Evolutionary conservation across 73 alveolate genomes (phyloP).

Genomic region (Durusdinium trenchii): DNA sequence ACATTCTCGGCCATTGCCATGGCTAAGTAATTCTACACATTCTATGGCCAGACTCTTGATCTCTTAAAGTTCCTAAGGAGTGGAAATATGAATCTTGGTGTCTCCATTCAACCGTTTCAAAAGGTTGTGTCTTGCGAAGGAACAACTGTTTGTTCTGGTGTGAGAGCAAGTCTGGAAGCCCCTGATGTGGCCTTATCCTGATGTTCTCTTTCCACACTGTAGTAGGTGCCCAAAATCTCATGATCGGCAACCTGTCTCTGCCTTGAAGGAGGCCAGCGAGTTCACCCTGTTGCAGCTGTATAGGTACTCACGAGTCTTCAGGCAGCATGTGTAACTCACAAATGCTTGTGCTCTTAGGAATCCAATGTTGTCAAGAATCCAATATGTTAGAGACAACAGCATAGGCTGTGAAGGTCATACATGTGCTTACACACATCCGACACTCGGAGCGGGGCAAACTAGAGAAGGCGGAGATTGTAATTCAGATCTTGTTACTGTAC

Average conservation of each 20-base stretch:
- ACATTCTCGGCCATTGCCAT: constrained; percentile 12
- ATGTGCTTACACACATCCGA: constrained; percentile 73
- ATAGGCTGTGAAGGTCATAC: constrained; percentile 39
- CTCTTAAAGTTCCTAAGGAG: neutral
- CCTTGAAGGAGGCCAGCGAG: neutral
- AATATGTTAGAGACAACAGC: neutral
- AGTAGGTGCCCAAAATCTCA: neutral
- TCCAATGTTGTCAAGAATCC: neutral
- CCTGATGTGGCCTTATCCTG: neutral
- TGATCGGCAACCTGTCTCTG: constrained; percentile 32
- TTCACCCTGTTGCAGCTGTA: neutral
- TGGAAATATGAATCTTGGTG: neutral
- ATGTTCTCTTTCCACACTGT: neutral
- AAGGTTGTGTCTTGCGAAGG: neutral
- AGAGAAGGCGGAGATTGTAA: too few species aligned
- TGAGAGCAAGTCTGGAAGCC: neutral
- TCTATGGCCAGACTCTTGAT: neutral
- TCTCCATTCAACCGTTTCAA: neutral
- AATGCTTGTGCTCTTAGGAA: neutral
- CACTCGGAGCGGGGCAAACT: neutral
- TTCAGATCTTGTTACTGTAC: too few species aligned
- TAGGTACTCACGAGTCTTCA: neutral
- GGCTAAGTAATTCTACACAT: neutral
- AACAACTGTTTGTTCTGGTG: neutral
- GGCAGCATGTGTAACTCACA: neutral